Percentiles rank a stretch among this genome's conserved stretches.
Conservation (phyloP, 2,329 filamentous ascomycete species). For the Zarea fungicola region DNA sequence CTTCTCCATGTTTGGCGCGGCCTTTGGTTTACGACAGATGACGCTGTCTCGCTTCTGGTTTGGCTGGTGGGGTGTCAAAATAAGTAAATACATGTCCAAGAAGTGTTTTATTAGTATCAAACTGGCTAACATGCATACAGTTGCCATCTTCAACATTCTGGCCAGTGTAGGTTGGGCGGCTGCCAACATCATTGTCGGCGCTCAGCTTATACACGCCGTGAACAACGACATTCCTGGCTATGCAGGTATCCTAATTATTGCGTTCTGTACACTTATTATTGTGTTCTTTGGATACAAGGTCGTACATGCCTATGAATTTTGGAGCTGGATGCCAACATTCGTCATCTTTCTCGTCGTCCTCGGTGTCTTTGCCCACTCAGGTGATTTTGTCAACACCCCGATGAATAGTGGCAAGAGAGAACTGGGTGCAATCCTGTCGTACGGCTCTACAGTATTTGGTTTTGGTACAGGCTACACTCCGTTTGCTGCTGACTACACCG, state of each 20-base stretch:
- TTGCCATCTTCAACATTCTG: constrained; percentile 64
- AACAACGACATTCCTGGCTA: constrained; percentile 62
- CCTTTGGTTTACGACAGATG: constrained; percentile 70
- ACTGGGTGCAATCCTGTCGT: constrained; percentile 59
- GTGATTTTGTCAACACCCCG: constrained; percentile 57
- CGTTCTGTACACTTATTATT: constrained; percentile 60
- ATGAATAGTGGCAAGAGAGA: constrained; percentile 55
- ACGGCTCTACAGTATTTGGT: constrained; percentile 65
- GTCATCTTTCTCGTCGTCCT: constrained; percentile 67
- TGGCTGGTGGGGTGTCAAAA: constrained; percentile 62
- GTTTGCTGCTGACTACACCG: constrained; percentile 69
- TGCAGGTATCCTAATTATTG: constrained; percentile 68
- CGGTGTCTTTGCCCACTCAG: constrained; percentile 62
- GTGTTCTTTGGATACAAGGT: constrained; percentile 71
- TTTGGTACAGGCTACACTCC: constrained; percentile 71
- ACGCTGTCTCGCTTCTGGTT: constrained; percentile 69
- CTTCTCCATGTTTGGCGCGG: constrained; percentile 69
- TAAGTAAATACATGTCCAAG: constrained; percentile 48
- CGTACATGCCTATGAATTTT: constrained; percentile 70
- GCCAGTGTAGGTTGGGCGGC: constrained; percentile 69
- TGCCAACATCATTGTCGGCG: constrained; percentile 71
- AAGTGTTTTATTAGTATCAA: constrained; percentile 14
- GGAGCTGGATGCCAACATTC: constrained; percentile 66
- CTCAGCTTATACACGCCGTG: constrained; percentile 66
- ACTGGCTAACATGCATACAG: constrained; percentile 26